phyloP scores from a whole-genome alignment of 805 yeast species.

The Kurtzmaniella cleridarum region DNA sequence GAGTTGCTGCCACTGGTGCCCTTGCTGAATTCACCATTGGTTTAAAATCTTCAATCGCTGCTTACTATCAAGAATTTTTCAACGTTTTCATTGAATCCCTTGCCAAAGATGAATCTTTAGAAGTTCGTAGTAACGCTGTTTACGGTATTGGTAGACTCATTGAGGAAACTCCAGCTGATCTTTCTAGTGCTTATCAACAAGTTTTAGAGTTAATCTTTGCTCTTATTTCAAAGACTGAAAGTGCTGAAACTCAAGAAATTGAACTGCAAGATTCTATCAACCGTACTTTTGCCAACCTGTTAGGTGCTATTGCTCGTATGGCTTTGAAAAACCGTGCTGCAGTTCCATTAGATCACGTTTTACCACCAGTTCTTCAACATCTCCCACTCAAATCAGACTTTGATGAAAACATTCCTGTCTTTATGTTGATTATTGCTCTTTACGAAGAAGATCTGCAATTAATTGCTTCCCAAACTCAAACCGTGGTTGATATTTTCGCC shows the following conservation, averaged over 20 bases:
- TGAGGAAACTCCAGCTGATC: conserved; percentile 50
- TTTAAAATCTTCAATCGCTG: conserved; percentile 55
- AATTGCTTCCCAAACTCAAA: conserved; percentile 51
- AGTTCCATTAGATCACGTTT: conserved; percentile 68
- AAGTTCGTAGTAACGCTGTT: conserved; percentile 92
- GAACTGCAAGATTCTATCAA: conserved; percentile 74
- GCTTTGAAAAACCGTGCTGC: conserved; percentile 63
- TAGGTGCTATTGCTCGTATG: conserved; percentile 96
- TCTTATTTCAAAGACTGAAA: conserved; percentile 63
- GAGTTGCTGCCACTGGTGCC: conserved; percentile 83
- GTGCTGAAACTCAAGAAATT: conserved; percentile 49
- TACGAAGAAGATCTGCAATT: conserved; percentile 58
- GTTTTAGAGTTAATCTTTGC: conserved; percentile 73
- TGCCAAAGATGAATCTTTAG: conserved; percentile 70
- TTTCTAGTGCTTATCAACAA: conserved; percentile 58
- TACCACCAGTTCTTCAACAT: conserved; percentile 71
- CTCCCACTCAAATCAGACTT: conserved; percentile 83
- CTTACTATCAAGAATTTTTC: conserved; percentile 64
- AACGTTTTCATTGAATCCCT: conserved; percentile 65
- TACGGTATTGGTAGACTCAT: conserved; percentile 86
- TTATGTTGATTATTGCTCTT: conserved; percentile 67
- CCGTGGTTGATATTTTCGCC: conserved; percentile 63
- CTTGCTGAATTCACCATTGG: conserved; percentile 84
- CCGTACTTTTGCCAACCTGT: conserved; percentile 87
- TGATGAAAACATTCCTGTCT: conserved; percentile 91